Conservation (phyloP, 1,139 yeast genomes). For the Blastobotrys persicus region DNA sequence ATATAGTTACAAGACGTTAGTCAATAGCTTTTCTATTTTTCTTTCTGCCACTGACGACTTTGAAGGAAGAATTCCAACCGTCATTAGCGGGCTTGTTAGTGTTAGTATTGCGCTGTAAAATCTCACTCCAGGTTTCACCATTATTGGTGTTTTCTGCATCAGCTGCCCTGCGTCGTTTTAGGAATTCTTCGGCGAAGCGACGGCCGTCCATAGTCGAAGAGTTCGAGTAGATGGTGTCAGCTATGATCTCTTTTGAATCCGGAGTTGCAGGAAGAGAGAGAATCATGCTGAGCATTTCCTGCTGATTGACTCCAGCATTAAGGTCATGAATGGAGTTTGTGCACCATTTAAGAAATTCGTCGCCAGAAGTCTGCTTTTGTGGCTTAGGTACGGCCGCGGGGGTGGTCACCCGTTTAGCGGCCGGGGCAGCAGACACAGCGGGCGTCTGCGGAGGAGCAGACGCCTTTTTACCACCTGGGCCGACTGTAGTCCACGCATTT, state of each 20-base stretch:
- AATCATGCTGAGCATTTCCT: slow-evolving; percentile 74
- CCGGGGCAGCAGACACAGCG: slow-evolving; percentile 39
- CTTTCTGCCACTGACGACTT: slow-evolving; percentile 62
- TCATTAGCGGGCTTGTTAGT: slow-evolving; percentile 52
- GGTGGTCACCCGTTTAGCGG: slow-evolving; percentile 20
- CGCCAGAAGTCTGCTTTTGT: slow-evolving; percentile 26
- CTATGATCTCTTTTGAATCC: slow-evolving; percentile 80
- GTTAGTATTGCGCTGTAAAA: slow-evolving; percentile 67
- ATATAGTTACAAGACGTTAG: slow-evolving; percentile 9
- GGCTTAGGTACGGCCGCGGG: slow-evolving; percentile 14
- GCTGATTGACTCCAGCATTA: slow-evolving; percentile 60
- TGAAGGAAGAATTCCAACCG: slow-evolving; percentile 71
- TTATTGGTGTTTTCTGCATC: slow-evolving; percentile 42
- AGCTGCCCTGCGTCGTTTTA: slow-evolving; percentile 69
- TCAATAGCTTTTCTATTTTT: slow-evolving; percentile 6
- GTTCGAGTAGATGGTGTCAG: slow-evolving; percentile 88
- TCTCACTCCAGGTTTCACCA: slow-evolving; percentile 46
- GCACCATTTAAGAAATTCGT: slow-evolving; percentile 85
- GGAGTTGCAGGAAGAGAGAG: slow-evolving; percentile 70
- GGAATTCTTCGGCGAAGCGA: slow-evolving; percentile 86
- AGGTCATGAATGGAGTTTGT: slow-evolving; percentile 65
- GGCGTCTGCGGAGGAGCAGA: slow-evolving; percentile 24
- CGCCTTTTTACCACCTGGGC: slow-evolving; percentile 35
- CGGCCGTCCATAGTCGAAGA: slow-evolving; percentile 94
- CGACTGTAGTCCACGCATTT: slow-evolving; percentile 42